Conservation (phyloP, 129 eudicot genomes). For the Solidago caesia region DNA sequence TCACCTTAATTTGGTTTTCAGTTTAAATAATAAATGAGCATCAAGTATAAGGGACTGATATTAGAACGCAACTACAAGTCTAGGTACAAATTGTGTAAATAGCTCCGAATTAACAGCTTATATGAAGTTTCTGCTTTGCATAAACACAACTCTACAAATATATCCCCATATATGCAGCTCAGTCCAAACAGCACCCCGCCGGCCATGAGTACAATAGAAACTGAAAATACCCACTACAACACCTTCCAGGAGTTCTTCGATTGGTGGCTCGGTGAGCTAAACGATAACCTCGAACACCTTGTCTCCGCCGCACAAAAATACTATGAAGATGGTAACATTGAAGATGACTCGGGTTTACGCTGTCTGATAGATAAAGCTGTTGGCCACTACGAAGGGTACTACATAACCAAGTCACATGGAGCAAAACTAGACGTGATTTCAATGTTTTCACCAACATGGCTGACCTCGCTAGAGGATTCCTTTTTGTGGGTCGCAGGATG, state of each 20-base stretch:
- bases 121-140: too few relatives aligned
- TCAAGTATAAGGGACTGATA: too few relatives aligned
- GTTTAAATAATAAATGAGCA: too few relatives aligned
- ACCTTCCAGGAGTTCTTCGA: slow-evolving; percentile 25
- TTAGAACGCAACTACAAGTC: too few relatives aligned
- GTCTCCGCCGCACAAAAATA: slow-evolving; percentile 22
- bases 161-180: too few relatives aligned
- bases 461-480: slow-evolving; percentile 26
- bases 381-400: slow-evolving; percentile 50
- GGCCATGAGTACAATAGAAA: not conserved
- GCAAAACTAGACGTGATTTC: slow-evolving; percentile 34
- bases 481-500: slow-evolving; percentile 35
- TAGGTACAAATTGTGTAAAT: too few relatives aligned
- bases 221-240: not conserved
- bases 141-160: too few relatives aligned
- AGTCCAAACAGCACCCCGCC: too few relatives aligned
- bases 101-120: too few relatives aligned
- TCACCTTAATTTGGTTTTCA: too few relatives aligned
- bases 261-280: slow-evolving; percentile 25
- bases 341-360: slow-evolving; percentile 9
- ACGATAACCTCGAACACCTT: slow-evolving; percentile 22
- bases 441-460: slow-evolving; percentile 28
- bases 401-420: slow-evolving; percentile 34
- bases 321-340: not conserved
- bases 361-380: slow-evolving; percentile 29